Percentiles rank a stretch among this genome's conserved stretches.
phyloP scores from a whole-genome alignment of 1,284 basidiomycete genomes.

The Ceratorhiza oryzae-sativae region DNA sequence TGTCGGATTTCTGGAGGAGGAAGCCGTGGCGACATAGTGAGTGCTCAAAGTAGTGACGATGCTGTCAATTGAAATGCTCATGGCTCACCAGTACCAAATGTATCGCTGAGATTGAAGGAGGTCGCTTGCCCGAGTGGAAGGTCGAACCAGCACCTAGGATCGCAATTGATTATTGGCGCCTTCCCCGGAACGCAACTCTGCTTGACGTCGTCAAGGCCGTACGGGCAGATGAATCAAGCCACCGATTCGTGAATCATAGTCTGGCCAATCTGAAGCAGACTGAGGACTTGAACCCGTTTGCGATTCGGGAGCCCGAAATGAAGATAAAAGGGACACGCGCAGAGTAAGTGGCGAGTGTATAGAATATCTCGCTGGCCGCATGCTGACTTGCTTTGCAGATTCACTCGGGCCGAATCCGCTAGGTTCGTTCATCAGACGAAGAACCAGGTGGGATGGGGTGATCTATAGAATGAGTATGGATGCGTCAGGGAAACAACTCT shows the following conservation, averaged over 20 bases:
- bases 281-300: slow-evolving; percentile 90
- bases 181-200: slow-evolving; percentile 54
- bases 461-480: not conserved
- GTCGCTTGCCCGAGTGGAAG: slow-evolving; percentile 86
- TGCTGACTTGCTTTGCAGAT: slow-evolving; percentile 55
- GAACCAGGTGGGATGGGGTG: slow-evolving; percentile 43
- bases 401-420: slow-evolving; percentile 77
- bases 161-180: slow-evolving; percentile 93
- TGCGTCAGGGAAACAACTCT: no score
- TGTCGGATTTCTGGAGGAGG: slow-evolving; percentile 92
- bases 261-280: slow-evolving; percentile 80
- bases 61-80: slow-evolving; percentile 77
- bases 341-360: slow-evolving; percentile 61
- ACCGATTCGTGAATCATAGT: slow-evolving; percentile 92
- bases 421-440: slow-evolving; percentile 67
- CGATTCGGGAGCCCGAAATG: slow-evolving; percentile 88
- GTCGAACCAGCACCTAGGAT: slow-evolving; percentile 82
- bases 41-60: slow-evolving; percentile 77
- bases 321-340: slow-evolving; percentile 48
- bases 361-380: slow-evolving; percentile 1
- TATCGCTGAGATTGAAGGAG: slow-evolving; percentile 83
- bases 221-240: slow-evolving; percentile 90
- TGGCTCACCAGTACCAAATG: slow-evolving; percentile 75
- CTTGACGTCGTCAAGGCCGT: slow-evolving; percentile 65
- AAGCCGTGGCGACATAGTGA: slow-evolving; percentile 89